Evolutionary conservation across 352 stramenopile genomes (phyloP), one percentile per base, ranked within the genome.

Genomic region (Globisporangium canariense): DNA sequence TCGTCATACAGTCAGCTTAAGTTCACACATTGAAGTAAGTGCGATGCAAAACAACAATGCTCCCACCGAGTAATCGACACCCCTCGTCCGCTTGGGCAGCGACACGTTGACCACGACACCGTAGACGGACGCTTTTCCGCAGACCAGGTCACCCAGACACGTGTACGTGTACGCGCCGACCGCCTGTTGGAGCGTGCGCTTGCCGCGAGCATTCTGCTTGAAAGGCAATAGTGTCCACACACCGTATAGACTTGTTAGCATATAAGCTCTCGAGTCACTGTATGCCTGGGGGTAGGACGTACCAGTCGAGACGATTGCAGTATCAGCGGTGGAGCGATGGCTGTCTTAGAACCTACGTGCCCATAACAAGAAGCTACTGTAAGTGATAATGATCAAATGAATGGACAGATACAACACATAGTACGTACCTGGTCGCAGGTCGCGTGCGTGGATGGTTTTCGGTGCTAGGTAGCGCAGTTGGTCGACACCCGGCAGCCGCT

Each of bases 41-140:
- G 14, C 9, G 10, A 14, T 56, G 3, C 34, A 28, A 28, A 28
- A 28, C 10, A 40, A 36, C 8, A 55, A 16, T 22, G 34, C 20
- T 36, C 84, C 60, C 53, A 93, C 85, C 53, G 82, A 88, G 18
- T 70, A 88, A 62, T 93, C 83, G n/a, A 63, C 62, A 7, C 83
- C 83, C 5, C 73, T 63, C 0, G 82, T 86, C 36, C 69, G 74
- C 70, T 91, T 91, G 4, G 83, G 85, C 20, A 93, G 70, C 32
- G 75, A 86, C 63, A 89, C 69, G 61, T 93, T 93, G 30, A 91
- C 76, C 18, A 91, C 73, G 4, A 91, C 79, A 6, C 85, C 85
- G 57, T 90, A 93, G 20, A 91, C 50, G 43, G 78, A 76, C 10
- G 85, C 81, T 11, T 80, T 70, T 6, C 85, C 85, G 4, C 74